A percentile compares a stretch with the other conserved stretches of the same genome.
These are phyloP conservation scores for Sugiyamaella lignohabitans DNA, from an alignment of 805 yeast genomes.

Conservation along the genomic window DNA sequence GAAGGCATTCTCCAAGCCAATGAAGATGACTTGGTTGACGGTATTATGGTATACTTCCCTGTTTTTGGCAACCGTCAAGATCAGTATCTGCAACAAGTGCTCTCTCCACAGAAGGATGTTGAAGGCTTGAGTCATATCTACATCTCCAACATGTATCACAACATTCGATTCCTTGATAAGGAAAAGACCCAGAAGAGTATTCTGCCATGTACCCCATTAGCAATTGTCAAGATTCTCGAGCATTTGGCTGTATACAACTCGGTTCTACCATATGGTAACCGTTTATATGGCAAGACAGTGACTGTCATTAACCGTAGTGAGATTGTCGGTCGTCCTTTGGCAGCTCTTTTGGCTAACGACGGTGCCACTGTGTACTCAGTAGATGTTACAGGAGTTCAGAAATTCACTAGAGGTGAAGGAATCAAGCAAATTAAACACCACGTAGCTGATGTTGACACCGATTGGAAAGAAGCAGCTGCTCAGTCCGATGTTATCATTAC, in stretches of 20 bases:
- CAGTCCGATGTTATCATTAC: constrained; percentile 89
- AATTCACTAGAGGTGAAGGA: constrained; percentile 91
- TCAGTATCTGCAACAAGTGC: constrained; percentile 90
- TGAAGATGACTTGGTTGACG: constrained; percentile 66
- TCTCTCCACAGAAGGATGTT: constrained; percentile 86
- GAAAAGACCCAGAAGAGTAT: constrained; percentile 66
- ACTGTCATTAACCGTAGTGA: constrained; percentile 91
- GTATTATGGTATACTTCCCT: constrained; percentile 96
- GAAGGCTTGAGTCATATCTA: constrained; percentile 91
- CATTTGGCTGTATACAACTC: constrained; percentile 81
- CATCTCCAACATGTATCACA: constrained; percentile 92
- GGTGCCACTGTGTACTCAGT: constrained; percentile 95
- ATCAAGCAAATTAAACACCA: constrained; percentile 74
- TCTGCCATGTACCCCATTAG: constrained; percentile 94
- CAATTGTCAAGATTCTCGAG: constrained; percentile 88
- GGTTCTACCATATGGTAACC: constrained; percentile 78
- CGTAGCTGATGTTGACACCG: constrained; percentile 50
- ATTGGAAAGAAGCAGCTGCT: constrained; percentile 59
- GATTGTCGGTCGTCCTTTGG: constrained; percentile 95
- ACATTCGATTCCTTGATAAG: constrained; percentile 78
- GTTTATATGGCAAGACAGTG: constrained; percentile 87
- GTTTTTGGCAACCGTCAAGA: constrained; percentile 94
- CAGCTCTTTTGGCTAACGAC: constrained; percentile 92
- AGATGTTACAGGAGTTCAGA: constrained; percentile 80
- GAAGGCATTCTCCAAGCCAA: constrained; percentile 79